Percentiles rank a stretch among this genome's conserved stretches.
phyloP scores from a whole-genome alignment of 2,329 filamentous ascomycete genomes.

The Helicocarpus griseus region DNA sequence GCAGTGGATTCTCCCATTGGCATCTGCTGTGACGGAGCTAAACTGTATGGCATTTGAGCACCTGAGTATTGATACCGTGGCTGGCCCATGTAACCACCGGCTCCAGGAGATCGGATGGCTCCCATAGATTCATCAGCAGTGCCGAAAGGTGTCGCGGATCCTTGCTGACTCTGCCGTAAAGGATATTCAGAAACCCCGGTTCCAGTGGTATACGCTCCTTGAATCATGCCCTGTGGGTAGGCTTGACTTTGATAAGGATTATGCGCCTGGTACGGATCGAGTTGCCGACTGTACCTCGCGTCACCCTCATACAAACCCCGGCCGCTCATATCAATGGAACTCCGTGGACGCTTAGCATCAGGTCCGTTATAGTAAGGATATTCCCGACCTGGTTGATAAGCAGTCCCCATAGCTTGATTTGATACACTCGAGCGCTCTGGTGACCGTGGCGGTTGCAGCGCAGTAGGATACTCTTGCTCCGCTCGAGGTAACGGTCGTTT shows the following conservation, averaged over 20 bases:
- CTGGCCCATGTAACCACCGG: constrained; percentile 17
- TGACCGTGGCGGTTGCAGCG: constrained; percentile 24
- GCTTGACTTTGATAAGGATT: constrained; percentile 22
- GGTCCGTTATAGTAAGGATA: constrained; percentile 25
- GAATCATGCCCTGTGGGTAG: constrained; percentile 28
- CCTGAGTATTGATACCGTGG: constrained; percentile 15
- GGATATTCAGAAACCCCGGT: constrained; percentile 1
- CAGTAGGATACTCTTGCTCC: constrained; percentile 27
- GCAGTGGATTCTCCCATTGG: constrained; percentile 1
- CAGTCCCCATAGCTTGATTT: constrained; percentile 11
- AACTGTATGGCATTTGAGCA: constrained; percentile 1
- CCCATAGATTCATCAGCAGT: constrained; percentile 23
- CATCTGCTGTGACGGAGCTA: neutral
- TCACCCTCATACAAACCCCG: constrained; percentile 28
- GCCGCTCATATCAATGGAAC: constrained; percentile 29
- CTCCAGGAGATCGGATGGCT: constrained; percentile 21
- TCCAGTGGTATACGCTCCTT: constrained; percentile 25
- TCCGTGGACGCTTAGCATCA: constrained; percentile 30
- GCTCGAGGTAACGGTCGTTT: constrained; percentile 30
- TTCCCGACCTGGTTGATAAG: constrained; percentile 22
- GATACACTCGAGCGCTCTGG: constrained; percentile 20
- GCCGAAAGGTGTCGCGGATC: neutral
- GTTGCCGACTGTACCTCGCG: constrained; percentile 24
- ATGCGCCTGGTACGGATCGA: constrained; percentile 29
- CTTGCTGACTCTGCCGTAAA: neutral